A percentile compares a stretch with the other conserved stretches of the same genome.
Conservation (phyloP, 164 flowering plant genomes). For the Cinnamomum micranthum region DNA sequence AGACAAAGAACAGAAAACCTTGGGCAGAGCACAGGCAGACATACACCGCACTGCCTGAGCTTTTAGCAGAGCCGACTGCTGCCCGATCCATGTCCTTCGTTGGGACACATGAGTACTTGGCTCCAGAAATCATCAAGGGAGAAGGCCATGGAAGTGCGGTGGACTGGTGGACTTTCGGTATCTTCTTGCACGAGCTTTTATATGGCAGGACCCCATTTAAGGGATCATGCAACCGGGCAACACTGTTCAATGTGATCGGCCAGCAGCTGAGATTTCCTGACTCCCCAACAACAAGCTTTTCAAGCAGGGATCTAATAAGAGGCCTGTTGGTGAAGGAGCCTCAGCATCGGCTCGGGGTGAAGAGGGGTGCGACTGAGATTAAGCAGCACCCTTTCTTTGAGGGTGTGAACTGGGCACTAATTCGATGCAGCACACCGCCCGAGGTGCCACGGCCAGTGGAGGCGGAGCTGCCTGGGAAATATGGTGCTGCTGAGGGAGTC, state of each 20-base stretch:
- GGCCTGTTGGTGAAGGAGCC: constrained; percentile 65
- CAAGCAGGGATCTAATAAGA: constrained; percentile 54
- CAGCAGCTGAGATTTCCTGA: constrained; percentile 62
- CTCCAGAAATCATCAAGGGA: constrained; percentile 78
- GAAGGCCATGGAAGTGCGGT: constrained; percentile 86
- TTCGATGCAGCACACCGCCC: constrained; percentile 63
- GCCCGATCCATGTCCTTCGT: constrained; percentile 82
- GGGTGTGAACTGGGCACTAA: constrained; percentile 76
- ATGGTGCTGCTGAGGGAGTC: constrained; percentile 18
- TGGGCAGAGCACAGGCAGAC: constrained; percentile 37
- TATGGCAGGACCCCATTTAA: constrained; percentile 81
- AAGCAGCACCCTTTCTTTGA: constrained; percentile 73
- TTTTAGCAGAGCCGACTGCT: constrained; percentile 65
- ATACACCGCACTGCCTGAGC: constrained; percentile 38
- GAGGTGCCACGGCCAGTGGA: constrained; percentile 38
- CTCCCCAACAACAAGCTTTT: constrained; percentile 37
- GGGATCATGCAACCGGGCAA: constrained; percentile 60
- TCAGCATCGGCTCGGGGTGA: constrained; percentile 56
- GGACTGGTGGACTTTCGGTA: constrained; percentile 89
- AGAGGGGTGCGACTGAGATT: constrained; percentile 64
- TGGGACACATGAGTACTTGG: constrained; percentile 78
- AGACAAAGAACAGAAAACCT: constrained; percentile 49
- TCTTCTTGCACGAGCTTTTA: constrained; percentile 63
- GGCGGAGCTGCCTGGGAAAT: constrained; percentile 22
- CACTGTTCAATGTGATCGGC: constrained; percentile 65